Base-by-base conservation (phyloP, 2,329 filamentous ascomycete genomes). In the Piedraia hortae region DNA sequence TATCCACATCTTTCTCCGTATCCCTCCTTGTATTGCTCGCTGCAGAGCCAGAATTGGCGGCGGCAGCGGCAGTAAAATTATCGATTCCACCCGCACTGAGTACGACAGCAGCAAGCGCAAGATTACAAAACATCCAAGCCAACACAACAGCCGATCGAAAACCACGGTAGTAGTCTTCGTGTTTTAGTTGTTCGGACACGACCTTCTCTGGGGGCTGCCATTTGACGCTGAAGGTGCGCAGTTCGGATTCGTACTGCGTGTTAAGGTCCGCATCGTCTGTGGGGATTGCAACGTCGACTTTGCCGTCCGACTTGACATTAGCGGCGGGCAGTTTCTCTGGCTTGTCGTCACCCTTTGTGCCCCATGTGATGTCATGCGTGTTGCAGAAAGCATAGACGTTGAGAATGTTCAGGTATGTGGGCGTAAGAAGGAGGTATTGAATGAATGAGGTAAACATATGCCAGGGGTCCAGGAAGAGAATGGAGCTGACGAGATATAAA, bases 331-430 rank as follows among this genome's bases (percentile, higher is more conserved):
- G 62, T 40, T 82, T 80, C 36, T 89, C 78, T 4, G 82, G 60
- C 46, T 90, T 91, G 50, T 91, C 82, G 43, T 93, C 85, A 36
- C 85, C 85, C 48, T 93, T 97, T 18, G 85, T 97, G 39, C 80
- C 80, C 80, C 80, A 91, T 3, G 80, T 88, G 32, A 91, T 85
- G 41, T 91, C 80, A 56, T 91, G 80, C 12, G 80, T 90, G 49
- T 91, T 91, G 51, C 80, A 93, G 50, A 97, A 97, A 28, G 82
- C 82, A 48, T 93, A 97, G 26, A 97, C 85, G 54, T 93, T 97
- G 37, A 97, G 66, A 27, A 93, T 80, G 48, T 93, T 97, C 53
- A 88, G 88, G 50, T 90, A 97, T 1, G 80, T 90, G 0, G 85
- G 85, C 1, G 80, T 90, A 26, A 97, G 59, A 18, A 93, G 62